These are phyloP conservation scores for Mytilinidion resinicola DNA, from an alignment of 495 filamentous ascomycete species.

Conservation along the genomic window DNA sequence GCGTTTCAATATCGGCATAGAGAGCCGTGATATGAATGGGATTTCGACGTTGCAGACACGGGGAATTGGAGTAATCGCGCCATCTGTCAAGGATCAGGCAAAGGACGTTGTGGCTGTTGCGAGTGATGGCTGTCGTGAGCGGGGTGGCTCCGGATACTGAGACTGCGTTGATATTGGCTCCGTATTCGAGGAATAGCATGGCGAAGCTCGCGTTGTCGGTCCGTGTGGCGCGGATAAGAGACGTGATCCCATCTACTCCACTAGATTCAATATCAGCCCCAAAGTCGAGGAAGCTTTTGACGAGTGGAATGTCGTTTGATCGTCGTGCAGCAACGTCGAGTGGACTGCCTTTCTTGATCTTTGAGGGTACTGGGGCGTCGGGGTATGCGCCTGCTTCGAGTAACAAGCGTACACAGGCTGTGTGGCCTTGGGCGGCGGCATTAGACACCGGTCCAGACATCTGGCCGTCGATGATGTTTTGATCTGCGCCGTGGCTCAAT, in stretches of 20 bases:
- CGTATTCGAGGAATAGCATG: constrained; percentile 38
- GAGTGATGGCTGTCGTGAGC: constrained; percentile 23
- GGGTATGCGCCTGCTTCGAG: constrained; percentile 33
- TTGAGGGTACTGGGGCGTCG: constrained; percentile 7
- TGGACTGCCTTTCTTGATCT: constrained; percentile 27
- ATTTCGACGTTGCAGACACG: constrained; percentile 21
- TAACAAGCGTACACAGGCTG: constrained; percentile 29
- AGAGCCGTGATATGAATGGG: constrained; percentile 26
- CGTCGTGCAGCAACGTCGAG: constrained; percentile 8
- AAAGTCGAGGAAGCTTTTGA: constrained; percentile 35
- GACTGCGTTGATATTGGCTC: constrained; percentile 38
- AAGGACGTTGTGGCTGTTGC: constrained; percentile 32
- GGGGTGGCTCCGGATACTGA: constrained; percentile 19
- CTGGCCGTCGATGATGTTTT: constrained; percentile 29
- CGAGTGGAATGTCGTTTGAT: too few relatives aligned
- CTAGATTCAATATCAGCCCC: constrained; percentile 27
- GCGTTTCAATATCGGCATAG: constrained; percentile 30
- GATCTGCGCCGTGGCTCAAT: constrained; percentile 28
- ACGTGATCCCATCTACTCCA: constrained; percentile 31
- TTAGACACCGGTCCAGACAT: constrained; percentile 13
- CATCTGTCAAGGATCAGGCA: constrained; percentile 31
- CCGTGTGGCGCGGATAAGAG: constrained; percentile 39
- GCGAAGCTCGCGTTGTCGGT: constrained; percentile 36
- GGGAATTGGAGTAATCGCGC: constrained; percentile 27
- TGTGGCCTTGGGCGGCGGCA: constrained; percentile 24